These are phyloP conservation scores for Quercus dentata DNA, from an alignment of 306 rosid species.

Conservation along the genomic window DNA sequence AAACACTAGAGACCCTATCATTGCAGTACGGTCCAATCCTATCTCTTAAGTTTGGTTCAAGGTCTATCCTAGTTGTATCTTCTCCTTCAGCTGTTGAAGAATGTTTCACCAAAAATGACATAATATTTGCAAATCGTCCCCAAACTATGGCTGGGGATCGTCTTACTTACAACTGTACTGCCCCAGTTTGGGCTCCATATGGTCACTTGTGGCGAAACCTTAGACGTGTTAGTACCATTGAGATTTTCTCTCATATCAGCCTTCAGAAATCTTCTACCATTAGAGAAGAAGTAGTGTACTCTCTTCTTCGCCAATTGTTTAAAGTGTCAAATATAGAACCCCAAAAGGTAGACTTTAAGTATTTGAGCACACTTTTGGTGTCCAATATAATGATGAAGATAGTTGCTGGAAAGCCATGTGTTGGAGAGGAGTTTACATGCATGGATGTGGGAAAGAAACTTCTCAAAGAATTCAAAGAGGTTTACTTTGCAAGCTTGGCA, in stretches of 20 bases:
- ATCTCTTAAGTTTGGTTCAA: slow-evolving; percentile 25
- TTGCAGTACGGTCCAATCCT: slow-evolving; percentile 24
- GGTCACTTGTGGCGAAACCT: slow-evolving; percentile 34
- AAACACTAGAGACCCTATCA: slow-evolving; percentile 13
- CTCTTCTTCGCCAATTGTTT: slow-evolving; percentile 10
- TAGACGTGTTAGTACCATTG: slow-evolving; percentile 6
- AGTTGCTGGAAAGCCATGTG: slow-evolving; percentile 27
- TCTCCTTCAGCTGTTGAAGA: slow-evolving; percentile 38
- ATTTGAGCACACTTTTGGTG: background rate
- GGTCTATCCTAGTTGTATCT: slow-evolving; percentile 31
- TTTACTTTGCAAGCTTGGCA: background rate
- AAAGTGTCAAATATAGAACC: background rate
- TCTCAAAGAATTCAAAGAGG: slow-evolving; percentile 19
- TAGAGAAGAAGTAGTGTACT: slow-evolving; percentile 14
- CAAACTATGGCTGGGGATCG: slow-evolving; percentile 19
- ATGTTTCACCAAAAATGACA: slow-evolving; percentile 31
- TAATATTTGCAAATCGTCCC: slow-evolving; percentile 44
- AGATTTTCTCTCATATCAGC: slow-evolving; percentile 22
- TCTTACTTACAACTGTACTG: slow-evolving; percentile 19
- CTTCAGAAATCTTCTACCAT: slow-evolving; percentile 10
- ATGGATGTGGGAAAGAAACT: slow-evolving; percentile 9
- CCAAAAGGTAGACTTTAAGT: background rate
- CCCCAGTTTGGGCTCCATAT: slow-evolving; percentile 10
- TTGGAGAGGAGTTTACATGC: slow-evolving; percentile 14
- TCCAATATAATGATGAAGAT: slow-evolving; percentile 29